Percentiles rank a stretch among this genome's conserved stretches.
Conservation (phyloP, 2,329 filamentous ascomycete genomes). For the Fusarium xyrophilum region DNA sequence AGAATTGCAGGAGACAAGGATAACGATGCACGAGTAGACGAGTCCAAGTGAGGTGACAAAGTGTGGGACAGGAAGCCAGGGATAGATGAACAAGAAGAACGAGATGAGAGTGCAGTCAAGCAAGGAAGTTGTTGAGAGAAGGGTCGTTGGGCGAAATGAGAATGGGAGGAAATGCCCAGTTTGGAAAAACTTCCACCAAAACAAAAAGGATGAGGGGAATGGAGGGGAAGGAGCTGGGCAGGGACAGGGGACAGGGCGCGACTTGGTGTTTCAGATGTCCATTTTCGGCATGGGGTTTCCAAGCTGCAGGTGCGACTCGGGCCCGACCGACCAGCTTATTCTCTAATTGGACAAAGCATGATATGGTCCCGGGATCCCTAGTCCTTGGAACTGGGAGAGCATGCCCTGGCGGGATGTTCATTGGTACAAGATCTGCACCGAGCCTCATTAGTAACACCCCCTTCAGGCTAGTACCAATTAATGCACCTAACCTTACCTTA, state of each 20-base stretch:
- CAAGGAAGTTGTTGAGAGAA: neutral
- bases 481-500: neutral
- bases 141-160: conserved; percentile 6
- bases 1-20: conserved; percentile 4
- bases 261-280: conserved; percentile 31
- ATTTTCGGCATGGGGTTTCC: conserved; percentile 23
- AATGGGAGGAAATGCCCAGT: conserved; percentile 9
- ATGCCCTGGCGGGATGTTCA: conserved; percentile 2
- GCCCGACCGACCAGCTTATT: neutral
- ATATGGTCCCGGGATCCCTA: conserved; percentile 25
- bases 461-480: neutral
- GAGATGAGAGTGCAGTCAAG: neutral
- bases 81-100: neutral
- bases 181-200: conserved; percentile 11
- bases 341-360: conserved; percentile 18
- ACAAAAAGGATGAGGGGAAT: conserved; percentile 20
- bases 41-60: conserved; percentile 7
- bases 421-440: conserved; percentile 12
- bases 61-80: conserved; percentile 4
- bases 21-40: neutral
- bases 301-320: conserved; percentile 33
- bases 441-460: neutral
- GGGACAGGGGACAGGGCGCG: neutral
- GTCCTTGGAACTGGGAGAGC: conserved; percentile 23
- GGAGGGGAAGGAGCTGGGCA: conserved; percentile 5